A percentile compares a stretch with the other conserved stretches of the same genome.
Evolutionary conservation across 805 yeast species (phyloP).

Genomic region (Zygoascus biomembranicola): DNA sequence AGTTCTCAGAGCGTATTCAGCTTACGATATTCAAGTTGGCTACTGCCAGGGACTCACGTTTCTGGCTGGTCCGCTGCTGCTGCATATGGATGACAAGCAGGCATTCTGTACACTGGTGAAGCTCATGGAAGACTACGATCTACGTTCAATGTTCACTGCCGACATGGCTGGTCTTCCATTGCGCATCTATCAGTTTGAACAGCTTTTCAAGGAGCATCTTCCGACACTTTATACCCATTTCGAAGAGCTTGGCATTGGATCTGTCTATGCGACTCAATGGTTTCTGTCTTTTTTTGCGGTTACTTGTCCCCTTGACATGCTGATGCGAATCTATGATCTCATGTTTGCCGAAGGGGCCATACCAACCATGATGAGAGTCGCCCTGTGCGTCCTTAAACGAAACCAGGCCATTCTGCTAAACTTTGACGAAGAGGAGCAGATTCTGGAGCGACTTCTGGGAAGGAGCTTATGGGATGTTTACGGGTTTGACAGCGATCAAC

Average conservation of each 20-base stretch:
- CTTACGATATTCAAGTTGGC: constrained; percentile 57
- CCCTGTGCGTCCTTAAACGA: constrained; percentile 42
- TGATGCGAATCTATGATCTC: constrained; percentile 43
- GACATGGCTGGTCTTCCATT: constrained; percentile 47
- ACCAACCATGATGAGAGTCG: constrained; percentile 46
- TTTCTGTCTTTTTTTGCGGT: constrained; percentile 53
- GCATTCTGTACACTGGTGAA: constrained; percentile 46
- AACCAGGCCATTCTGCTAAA: constrained; percentile 35
- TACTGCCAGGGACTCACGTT: constrained; percentile 63
- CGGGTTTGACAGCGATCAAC: constrained; percentile 29
- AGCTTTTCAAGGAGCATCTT: constrained; percentile 34
- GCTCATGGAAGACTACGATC: constrained; percentile 51
- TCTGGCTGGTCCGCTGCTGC: constrained; percentile 49
- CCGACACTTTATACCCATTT: constrained; percentile 39
- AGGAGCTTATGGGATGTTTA: constrained; percentile 37
- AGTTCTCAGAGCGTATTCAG: constrained; percentile 52
- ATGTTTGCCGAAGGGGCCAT: constrained; percentile 47
- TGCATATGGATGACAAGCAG: constrained; percentile 34
- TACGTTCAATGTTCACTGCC: constrained; percentile 44
- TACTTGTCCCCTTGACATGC: constrained; percentile 48
- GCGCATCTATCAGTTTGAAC: constrained; percentile 45
- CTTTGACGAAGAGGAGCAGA: constrained; percentile 34
- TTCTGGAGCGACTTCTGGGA: constrained; percentile 35
- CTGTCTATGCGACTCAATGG: constrained; percentile 54
- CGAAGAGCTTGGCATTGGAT: constrained; percentile 33